These are phyloP conservation scores for Pezicula rhizophila DNA, from an alignment of 2,329 filamentous ascomycete genomes.

Conservation along the genomic window DNA sequence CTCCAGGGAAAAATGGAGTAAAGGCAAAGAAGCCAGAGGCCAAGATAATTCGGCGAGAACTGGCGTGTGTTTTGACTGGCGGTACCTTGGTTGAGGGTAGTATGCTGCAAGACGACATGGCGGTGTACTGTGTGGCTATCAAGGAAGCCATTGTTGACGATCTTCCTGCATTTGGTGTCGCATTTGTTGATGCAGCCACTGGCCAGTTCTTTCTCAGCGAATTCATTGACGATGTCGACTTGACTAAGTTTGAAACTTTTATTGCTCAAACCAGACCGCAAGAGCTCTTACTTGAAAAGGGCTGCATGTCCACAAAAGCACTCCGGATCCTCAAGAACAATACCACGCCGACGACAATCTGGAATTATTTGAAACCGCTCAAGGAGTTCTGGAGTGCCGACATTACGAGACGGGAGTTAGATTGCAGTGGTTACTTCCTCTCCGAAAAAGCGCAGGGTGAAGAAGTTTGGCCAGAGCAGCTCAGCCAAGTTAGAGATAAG, in stretches of 20 bases:
- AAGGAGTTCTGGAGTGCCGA: conserved; percentile 91
- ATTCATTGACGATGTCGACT: conserved; percentile 84
- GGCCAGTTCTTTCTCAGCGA: conserved; percentile 92
- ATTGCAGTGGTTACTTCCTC: conserved; percentile 72
- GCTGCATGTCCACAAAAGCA: conserved; percentile 77
- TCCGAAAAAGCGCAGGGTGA: conserved; percentile 44
- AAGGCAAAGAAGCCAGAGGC: conserved; percentile 60
- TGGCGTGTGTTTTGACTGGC: conserved; percentile 83
- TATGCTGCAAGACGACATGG: conserved; percentile 98
- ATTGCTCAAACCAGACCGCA: conserved; percentile 86
- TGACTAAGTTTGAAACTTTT: conserved; percentile 96
- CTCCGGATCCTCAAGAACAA: conserved; percentile 94
- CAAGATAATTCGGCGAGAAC: conserved; percentile 87
- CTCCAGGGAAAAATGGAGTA: conserved; percentile 8
- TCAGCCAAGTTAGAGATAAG: conserved; percentile 69
- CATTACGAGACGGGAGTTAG: conserved; percentile 73
- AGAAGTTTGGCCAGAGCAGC: conserved; percentile 67
- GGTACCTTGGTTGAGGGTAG: conserved; percentile 91
- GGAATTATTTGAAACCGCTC: conserved; percentile 84
- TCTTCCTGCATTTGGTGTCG: conserved; percentile 79
- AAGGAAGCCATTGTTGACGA: conserved; percentile 72
- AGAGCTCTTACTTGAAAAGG: conserved; percentile 86
- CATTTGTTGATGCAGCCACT: conserved; percentile 92
- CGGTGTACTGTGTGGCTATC: conserved; percentile 91
- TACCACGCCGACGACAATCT: conserved; percentile 84